Base-by-base conservation (phyloP, 192 early-diverging fungal genomes). In the Mycoemilia scoparia region DNA sequence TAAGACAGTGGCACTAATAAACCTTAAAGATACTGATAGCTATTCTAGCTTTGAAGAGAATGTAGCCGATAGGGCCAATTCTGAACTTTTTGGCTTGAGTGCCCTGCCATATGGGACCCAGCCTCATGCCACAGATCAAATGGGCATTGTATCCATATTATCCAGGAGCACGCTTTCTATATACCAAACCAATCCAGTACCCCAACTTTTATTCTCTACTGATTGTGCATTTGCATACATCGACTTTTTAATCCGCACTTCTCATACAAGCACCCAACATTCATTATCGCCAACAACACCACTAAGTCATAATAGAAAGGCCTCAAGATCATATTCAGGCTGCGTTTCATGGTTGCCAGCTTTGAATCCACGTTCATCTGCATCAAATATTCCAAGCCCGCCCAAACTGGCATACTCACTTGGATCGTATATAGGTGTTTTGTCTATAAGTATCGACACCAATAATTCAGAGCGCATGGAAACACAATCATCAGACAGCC, bases 271-370 rank as follows among this genome's bases (percentile, higher is more conserved):
- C 45, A 2, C 46, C 53, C 11, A 46, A 45, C 29, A 52, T 52
- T 42, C 49, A 37, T 17, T 62, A 48, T 22, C 45, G 46, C 22
- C 24, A 34, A 3, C 34, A 34, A 21, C 49, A 41, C 13, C 45
- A 44, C 21, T 29, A 41, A 29, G 26, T 24, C 16, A 12, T 17
- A 16, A 22, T 9, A 18, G 17, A 28, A 17, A 9, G 15, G 36
- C 23, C 2, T 13, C 28, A 1, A 18, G 49, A 15, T 49, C 60
- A 17, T 63, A 57, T 15, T 34, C 60, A 5, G 60, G 60, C 11
- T 31, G 54, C 24, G 36, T 49, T 21, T 46, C 54, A 21, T 63
- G 60, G 60, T 46, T 51, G 15, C 54, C 60, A 2, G 60, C 49
- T 5, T 39, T 41, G 10, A 43, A 40, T 21, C 20, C 28, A 9